Evolutionary conservation across 352 stramenopile genomes (phyloP).

Genomic region (Thalassiosira exigua): DNA sequence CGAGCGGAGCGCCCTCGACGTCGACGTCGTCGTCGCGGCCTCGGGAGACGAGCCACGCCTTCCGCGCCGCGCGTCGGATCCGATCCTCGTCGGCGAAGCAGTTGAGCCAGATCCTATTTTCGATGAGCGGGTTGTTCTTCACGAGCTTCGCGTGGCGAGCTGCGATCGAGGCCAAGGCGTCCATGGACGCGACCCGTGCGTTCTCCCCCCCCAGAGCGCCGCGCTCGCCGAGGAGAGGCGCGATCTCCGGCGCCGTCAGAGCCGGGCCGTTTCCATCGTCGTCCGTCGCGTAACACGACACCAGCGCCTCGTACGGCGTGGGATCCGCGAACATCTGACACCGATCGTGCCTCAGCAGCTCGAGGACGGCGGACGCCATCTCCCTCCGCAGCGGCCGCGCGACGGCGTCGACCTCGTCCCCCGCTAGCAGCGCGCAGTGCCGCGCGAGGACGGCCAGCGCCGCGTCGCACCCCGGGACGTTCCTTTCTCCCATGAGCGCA

Average conservation of each 20-base stretch:
- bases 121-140: slow-evolving; percentile 81
- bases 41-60: slow-evolving; percentile 66
- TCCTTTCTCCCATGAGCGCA: slow-evolving; percentile 73
- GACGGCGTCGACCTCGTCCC: slow-evolving; percentile 55
- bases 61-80: slow-evolving; percentile 67
- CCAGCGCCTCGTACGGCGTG: slow-evolving; percentile 75
- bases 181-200: slow-evolving; percentile 75
- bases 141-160: slow-evolving; percentile 68
- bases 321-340: slow-evolving; percentile 80
- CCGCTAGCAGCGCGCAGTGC: slow-evolving; percentile 71
- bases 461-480: slow-evolving; percentile 76
- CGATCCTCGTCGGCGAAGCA: slow-evolving; percentile 71
- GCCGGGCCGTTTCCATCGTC: slow-evolving; percentile 37
- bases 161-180: slow-evolving; percentile 71
- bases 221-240: slow-evolving; percentile 72
- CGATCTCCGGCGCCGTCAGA: slow-evolving; percentile 72
- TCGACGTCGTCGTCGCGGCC: slow-evolving; percentile 46
- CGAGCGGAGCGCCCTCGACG: slow-evolving; percentile 23
- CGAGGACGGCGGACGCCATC: slow-evolving; percentile 75
- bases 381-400: slow-evolving; percentile 69
- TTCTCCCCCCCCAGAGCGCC: slow-evolving; percentile 81
- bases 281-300: slow-evolving; percentile 71
- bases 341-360: slow-evolving; percentile 82
- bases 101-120: slow-evolving; percentile 85
- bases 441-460: slow-evolving; percentile 73